phyloP scores from a whole-genome alignment of 805 yeast genomes.

The Metschnikowia koreensis region DNA sequence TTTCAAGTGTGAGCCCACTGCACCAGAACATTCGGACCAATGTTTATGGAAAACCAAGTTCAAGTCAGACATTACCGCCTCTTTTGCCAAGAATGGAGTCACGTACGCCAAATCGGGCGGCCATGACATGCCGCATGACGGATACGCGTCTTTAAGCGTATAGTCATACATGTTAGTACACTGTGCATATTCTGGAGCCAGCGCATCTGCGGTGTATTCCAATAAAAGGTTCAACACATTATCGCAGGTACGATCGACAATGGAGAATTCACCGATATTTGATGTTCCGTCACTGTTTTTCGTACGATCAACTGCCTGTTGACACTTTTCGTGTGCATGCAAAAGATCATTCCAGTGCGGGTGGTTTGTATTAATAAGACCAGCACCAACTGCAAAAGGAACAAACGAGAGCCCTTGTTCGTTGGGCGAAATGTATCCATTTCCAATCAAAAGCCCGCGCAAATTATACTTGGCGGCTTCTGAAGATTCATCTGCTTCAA shows the following conservation, averaged over 20 bases:
- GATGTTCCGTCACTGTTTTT: conserved; percentile 20
- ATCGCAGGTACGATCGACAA: conserved; percentile 41
- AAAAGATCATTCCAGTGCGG: conserved; percentile 43
- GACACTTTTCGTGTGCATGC: conserved; percentile 57
- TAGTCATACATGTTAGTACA: conserved; percentile 87
- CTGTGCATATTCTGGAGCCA: conserved; percentile 37
- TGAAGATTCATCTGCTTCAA: conserved; percentile 5
- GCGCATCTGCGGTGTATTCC: conserved; percentile 25
- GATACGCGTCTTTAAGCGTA: conserved; percentile 66
- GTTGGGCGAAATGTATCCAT: conserved; percentile 93
- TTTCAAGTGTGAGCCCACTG: conserved; percentile 52
- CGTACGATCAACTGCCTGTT: conserved; percentile 40
- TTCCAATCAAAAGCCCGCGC: conserved; percentile 75
- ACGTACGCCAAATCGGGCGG: conserved; percentile 61
- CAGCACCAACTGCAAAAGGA: conserved; percentile 64
- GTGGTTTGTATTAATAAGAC: conserved; percentile 46
- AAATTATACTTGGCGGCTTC: conserved; percentile 38
- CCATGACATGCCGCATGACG: conserved; percentile 92
- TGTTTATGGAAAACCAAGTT: conserved; percentile 42
- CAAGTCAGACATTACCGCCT: conserved; percentile 48
- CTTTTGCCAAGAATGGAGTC: conserved; percentile 47
- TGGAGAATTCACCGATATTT: conserved; percentile 3
- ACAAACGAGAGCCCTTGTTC: conserved; percentile 77
- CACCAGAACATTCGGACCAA: conserved; percentile 80
- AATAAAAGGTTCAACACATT: conserved; percentile 42